These are phyloP conservation scores for Fusarium sp. DNA, from an alignment of 2,329 filamentous ascomycete genomes.

Conservation along the genomic window DNA sequence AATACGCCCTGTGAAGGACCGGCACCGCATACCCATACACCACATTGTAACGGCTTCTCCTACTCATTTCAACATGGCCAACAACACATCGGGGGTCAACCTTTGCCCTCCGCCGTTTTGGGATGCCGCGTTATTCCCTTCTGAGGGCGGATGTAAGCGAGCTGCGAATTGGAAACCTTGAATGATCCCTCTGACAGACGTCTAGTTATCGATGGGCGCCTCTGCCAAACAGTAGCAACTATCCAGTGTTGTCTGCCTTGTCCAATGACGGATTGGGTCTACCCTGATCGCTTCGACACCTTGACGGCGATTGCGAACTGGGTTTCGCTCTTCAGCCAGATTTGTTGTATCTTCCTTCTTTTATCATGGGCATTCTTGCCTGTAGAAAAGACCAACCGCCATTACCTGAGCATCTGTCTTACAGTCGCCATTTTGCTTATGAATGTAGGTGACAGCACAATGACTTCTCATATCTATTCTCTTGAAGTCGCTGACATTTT, in stretches of 20 bases:
- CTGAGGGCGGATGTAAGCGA: slow-evolving; percentile 71
- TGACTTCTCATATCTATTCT: background rate
- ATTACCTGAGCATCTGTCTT: slow-evolving; percentile 92
- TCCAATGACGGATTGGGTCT: slow-evolving; percentile 82
- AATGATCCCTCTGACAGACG: slow-evolving; percentile 7
- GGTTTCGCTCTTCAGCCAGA: slow-evolving; percentile 79
- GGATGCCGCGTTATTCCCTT: slow-evolving; percentile 68
- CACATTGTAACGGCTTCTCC: background rate
- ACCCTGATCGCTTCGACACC: slow-evolving; percentile 67
- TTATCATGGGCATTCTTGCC: slow-evolving; percentile 83
- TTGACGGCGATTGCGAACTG: slow-evolving; percentile 78
- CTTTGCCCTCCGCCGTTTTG: slow-evolving; percentile 76
- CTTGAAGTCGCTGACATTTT: slow-evolving; percentile 29
- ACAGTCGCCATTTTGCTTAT: slow-evolving; percentile 80
- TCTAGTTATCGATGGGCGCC: slow-evolving; percentile 65
- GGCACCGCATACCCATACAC: slow-evolving; percentile 15
- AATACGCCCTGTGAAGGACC: background rate
- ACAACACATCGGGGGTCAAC: slow-evolving; percentile 53
- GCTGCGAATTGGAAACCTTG: background rate
- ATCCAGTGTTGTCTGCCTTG: slow-evolving; percentile 88
- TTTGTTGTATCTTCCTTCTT: slow-evolving; percentile 79
- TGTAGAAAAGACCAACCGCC: slow-evolving; percentile 87
- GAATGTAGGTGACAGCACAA: slow-evolving; percentile 69
- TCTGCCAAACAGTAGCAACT: slow-evolving; percentile 60
- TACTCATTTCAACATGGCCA: slow-evolving; percentile 41